phyloP scores from a whole-genome alignment of 1,139 yeast genomes.

The Ogataea hybrid region DNA sequence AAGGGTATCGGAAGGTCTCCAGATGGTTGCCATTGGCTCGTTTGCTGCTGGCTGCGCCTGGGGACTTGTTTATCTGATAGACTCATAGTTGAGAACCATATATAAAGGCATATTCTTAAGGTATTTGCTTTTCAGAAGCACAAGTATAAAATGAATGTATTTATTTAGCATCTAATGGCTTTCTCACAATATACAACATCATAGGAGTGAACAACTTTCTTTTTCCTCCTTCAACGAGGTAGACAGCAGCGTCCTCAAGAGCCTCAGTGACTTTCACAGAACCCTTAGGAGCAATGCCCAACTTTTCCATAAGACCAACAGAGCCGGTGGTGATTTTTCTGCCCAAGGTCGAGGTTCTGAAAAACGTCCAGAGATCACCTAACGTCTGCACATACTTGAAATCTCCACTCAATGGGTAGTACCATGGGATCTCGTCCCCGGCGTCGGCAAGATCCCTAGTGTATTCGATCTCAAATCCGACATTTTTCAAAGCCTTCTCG shows the following conservation, averaged over 20 bases:
- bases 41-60: conserved; percentile 97
- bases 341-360: conserved; percentile 87
- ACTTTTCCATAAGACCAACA: conserved; percentile 75
- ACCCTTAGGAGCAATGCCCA: conserved; percentile 93
- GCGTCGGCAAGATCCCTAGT: conserved; percentile 80
- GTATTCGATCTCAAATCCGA: conserved; percentile 80
- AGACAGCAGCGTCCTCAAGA: conserved; percentile 95
- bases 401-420: conserved; percentile 94
- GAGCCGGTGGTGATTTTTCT: conserved; percentile 80
- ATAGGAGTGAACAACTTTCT: conserved; percentile 90
- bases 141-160: conserved; percentile 3
- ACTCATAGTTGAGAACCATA: conserved; percentile 25
- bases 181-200: conserved; percentile 87
- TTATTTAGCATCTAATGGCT: conserved; percentile 46
- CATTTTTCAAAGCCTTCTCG: conserved; percentile 76
- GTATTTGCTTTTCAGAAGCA: background rate
- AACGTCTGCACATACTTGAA: conserved; percentile 81
- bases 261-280: conserved; percentile 89
- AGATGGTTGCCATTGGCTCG: conserved; percentile 92
- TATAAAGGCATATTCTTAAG: background rate
- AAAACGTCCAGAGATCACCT: conserved; percentile 76
- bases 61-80: conserved; percentile 82
- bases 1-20: conserved; percentile 76
- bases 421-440: conserved; percentile 93
- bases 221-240: conserved; percentile 91